Evolutionary conservation across 345 rosid species (phyloP), one percentile per base, ranked within the genome.

Genomic region (Eucalyptus polybractea): DNA sequence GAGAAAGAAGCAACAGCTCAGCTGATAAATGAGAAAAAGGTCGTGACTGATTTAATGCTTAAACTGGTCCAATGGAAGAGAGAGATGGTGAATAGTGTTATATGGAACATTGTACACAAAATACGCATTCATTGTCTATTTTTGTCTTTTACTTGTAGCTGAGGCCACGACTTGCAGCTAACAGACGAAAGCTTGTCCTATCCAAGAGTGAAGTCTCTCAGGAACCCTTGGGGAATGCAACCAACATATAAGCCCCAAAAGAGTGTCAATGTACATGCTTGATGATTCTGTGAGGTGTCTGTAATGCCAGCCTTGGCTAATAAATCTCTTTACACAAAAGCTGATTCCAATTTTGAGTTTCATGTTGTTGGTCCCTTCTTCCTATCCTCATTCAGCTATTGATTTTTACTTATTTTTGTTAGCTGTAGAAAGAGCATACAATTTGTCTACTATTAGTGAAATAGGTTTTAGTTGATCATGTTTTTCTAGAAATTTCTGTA

Each of bases 111-210:
- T 51, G 40, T 33, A 16, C 19, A 44, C 54, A 47, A 29, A 31
- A 54, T 33, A 76, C n/a, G 31, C 40, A n/a, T 87, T 58, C 50
- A 83, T 81, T 87, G 56, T 45, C 45, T 58, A 87, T 89, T 89
- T 91, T 62, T 89, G 54, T 89, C 89, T 51, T 47, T 12, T 88
- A 45, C 72, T 31, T 85, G 87, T 90, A 97, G 99, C 91, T 94
- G 92, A 95, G 93, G 88, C 95, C 95, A 31, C 95, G 88, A 50
- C 89, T 94, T 83, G 90, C 90, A 12, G 91, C 93, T 85, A 90
- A 91, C 67, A 90, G 93, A 90, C 89, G 87, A 92, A 95, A 93
- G 92, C 81, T 87, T 50, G 86, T 60, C 16, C 88, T 12, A 14
- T 76, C 86, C 85, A 90, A 85, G 76, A 65, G 67, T 27, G 62